Base-by-base conservation (phyloP, 169 alveolate species). In the Plasmodium falciparum region DNA sequence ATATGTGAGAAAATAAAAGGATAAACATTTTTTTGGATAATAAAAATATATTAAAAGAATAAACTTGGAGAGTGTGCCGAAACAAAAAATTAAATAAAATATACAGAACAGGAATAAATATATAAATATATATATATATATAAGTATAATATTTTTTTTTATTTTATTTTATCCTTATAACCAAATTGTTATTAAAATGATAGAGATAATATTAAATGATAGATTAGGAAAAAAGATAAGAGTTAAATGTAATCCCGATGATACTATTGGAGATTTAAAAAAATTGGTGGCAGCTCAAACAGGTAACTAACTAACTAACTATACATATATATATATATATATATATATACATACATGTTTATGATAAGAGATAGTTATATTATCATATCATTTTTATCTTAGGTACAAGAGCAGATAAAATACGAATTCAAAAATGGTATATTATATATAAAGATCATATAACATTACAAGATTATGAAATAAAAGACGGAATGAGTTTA, bases 391-490 rank as follows among this genome's bases (percentile, higher is more conserved):
- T n/a, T 9, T 56, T 8, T 26, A 7, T 45, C 9, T n/a, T 75
- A 96, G 99, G 99, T 4, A 97, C 98, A 3, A 95, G 99, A 52
- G 96, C 99, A 47, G 99, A 99, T 47, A 98, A 98, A 95, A 98
- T 99, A 43, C 93, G 99, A 70, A 96, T 99, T 3, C 98, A 99
- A 91, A 98, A 98, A 93, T 97, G 99, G 98, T 97, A 99, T 95
- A 96, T 95, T 9, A 95, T 98, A 3, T 98, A 96, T 95, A 99
- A 98, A 95, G 99, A 99, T 92, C 99, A 98, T 91, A 98, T 98
- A 71, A 98, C 99, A 17, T 88, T 99, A 71, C 99, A 97, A 90
- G 99, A 99, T 92, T 99, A 99, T 89, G 99, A 99, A 94, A 98
- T 98, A 61, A 97, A 97, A 74, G 99, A 99, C 88, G 99, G 99